Percentiles rank a stretch among this genome's conserved stretches.
Conservation (phyloP, 768 basidiomycete species). For the Psilocybe azurescens region DNA sequence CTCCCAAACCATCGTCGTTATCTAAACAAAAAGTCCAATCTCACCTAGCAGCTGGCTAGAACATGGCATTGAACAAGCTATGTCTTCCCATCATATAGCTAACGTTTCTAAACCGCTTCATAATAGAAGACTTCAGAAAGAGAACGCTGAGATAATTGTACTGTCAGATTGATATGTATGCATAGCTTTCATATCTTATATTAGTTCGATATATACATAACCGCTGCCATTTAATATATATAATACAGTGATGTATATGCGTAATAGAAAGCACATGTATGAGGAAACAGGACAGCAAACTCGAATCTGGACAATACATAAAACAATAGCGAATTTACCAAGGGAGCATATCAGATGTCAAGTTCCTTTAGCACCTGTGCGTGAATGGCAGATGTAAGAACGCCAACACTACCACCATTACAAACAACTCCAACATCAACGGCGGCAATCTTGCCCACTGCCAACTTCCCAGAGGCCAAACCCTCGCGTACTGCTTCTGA, state of each 20-base stretch:
- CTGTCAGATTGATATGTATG: constrained; percentile 25
- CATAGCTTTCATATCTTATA: background rate
- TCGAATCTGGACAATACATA: background rate
- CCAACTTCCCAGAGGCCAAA: constrained; percentile 32
- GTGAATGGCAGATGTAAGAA: constrained; percentile 56
- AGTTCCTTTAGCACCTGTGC: constrained; percentile 43
- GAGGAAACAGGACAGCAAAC: constrained; percentile 5
- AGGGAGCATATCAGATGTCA: constrained; percentile 12
- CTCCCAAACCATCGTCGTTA: too few species aligned
- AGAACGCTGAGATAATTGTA: constrained; percentile 21
- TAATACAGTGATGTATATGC: constrained; percentile 7
- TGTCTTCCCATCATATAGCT: constrained; percentile 11
- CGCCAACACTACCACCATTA: constrained; percentile 48
- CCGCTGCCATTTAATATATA: background rate
- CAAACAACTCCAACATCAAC: constrained; percentile 72
- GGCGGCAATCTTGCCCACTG: constrained; percentile 50
- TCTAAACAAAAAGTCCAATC: too few species aligned
- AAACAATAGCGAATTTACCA: background rate
- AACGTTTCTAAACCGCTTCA: constrained; percentile 4
- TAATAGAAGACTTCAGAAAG: background rate
- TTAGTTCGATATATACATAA: background rate
- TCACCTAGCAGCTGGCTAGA: background rate
- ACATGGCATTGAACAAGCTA: constrained; percentile 9
- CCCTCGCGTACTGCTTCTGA: constrained; percentile 52
- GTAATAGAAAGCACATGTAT: constrained; percentile 3